Base-by-base conservation (phyloP, 805 yeast species). In the Candida ascalaphidarum region DNA sequence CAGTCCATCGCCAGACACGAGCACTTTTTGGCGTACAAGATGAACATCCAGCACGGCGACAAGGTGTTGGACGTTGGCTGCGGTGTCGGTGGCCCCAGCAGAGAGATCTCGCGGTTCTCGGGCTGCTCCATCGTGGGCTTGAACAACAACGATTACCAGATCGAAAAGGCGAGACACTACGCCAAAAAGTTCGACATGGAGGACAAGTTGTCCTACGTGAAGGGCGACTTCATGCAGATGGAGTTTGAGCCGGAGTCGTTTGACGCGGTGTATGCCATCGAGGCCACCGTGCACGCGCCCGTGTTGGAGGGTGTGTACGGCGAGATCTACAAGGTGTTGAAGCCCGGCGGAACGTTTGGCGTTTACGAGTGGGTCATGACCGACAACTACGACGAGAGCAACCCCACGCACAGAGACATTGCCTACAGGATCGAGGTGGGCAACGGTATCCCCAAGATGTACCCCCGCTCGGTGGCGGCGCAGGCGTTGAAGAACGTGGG, bases 331-430 rank as follows among this genome's bases (percentile, higher is more conserved):
- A 84, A 84, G 54, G 96, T 85, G 11, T 72, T 89, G 58, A 92
- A 92, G 64, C 97, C 98, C 46, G 97, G 97, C 52, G 98, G 98
- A 58, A 75, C 69, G 27, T 92, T 92, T 43, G 98, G 96, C 55
- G 97, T 92, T 29, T 92, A 92, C 65, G 98, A 92, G 64, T 92
- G 98, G 98, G 97, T 92, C 40, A 82, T 92, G 95, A 92, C 97
- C 37, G 95, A 86, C 48, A 69, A 64, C 27, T 92, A 85, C 55
- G 97, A 92, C 54, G 94, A 82, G 61, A 60, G 59, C 34, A 85
- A 84, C 59, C 74, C 76, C 44, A 88, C 77, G 58, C 98, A 92
- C 65, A 82, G 96, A 61, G 81, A 80, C 53, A 83, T 92, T 40
- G 92, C 95, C 18, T 89, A 89, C 60, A 97, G 96, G 55, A 92